These are phyloP conservation scores for Fragaria nilgerrensis DNA, from an alignment of 306 rosid genomes.

Conservation along the genomic window DNA sequence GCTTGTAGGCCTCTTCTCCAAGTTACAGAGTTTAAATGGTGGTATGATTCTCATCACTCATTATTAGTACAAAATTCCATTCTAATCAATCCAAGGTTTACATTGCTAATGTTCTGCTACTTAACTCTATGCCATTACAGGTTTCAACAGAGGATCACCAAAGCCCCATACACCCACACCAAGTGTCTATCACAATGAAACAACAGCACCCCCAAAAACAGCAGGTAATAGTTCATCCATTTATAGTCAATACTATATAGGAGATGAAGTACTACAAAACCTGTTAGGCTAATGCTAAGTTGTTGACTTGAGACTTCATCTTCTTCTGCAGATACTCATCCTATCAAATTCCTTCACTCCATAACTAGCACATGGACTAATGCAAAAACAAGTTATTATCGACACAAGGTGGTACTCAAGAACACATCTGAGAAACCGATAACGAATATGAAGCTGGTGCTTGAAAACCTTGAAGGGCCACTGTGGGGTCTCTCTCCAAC, in stretches of 20 bases:
- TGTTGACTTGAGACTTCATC: neutral
- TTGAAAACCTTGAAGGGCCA: constrained; percentile 61
- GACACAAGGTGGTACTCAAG: constrained; percentile 73
- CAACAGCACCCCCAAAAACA: neutral
- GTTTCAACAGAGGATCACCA: constrained; percentile 31
- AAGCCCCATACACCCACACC: constrained; percentile 23
- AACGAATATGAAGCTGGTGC: constrained; percentile 45
- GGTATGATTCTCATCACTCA: constrained; percentile 26
- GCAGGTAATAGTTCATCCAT: neutral
- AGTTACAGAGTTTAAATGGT: constrained; percentile 60
- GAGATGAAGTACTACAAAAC: neutral
- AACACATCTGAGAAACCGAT: constrained; percentile 65
- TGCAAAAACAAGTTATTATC: constrained; percentile 44
- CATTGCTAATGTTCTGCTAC: neutral
- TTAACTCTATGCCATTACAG: constrained; percentile 21
- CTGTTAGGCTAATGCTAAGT: neutral
- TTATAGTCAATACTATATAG: neutral
- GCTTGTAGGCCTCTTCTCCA: constrained; percentile 72
- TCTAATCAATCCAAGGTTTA: neutral
- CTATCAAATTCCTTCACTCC: constrained; percentile 63
- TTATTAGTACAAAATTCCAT: neutral
- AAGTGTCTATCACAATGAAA: constrained; percentile 19
- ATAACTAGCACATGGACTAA: constrained; percentile 58
- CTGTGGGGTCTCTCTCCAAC: constrained; percentile 80
- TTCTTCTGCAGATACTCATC: constrained; percentile 42